These are phyloP conservation scores for Psidium friedrichsthalianum DNA, from an alignment of 345 rosid species.

Conservation along the genomic window DNA sequence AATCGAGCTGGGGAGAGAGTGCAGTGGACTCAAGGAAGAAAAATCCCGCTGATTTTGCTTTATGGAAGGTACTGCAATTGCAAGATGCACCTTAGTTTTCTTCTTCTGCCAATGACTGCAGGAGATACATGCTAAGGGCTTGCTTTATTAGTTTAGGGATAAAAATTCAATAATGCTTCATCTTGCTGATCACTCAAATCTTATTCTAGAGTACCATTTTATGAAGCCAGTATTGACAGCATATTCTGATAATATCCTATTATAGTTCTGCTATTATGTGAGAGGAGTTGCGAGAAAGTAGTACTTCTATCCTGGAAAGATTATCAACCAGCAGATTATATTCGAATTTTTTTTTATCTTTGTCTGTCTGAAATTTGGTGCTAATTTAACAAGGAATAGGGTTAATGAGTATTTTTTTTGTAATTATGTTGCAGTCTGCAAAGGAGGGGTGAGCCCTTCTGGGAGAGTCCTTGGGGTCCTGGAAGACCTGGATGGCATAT, in stretches of 20 bases:
- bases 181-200: neutral
- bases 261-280: neutral
- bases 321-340: neutral
- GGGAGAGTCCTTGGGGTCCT: conserved; percentile 98
- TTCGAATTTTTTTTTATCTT: neutral
- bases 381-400: neutral
- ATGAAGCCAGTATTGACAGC: neutral
- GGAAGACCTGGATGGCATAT: conserved; percentile 99
- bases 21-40: conserved; percentile 81
- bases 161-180: neutral
- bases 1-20: conserved; percentile 97
- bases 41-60: conserved; percentile 92
- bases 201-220: neutral
- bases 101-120: neutral
- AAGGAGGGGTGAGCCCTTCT: conserved; percentile 84
- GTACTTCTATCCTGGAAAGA: neutral
- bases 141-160: neutral
- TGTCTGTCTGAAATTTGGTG: neutral
- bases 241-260: neutral
- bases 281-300: neutral
- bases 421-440: conserved; percentile 40
- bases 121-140: neutral
- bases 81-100: neutral
- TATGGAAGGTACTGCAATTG: conserved; percentile 66
- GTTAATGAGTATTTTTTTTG: neutral